A percentile compares a stretch with the other conserved stretches of the same genome.
Evolutionary conservation across 257 asterid species (phyloP).

Genomic region (Mitragyna speciosa): DNA sequence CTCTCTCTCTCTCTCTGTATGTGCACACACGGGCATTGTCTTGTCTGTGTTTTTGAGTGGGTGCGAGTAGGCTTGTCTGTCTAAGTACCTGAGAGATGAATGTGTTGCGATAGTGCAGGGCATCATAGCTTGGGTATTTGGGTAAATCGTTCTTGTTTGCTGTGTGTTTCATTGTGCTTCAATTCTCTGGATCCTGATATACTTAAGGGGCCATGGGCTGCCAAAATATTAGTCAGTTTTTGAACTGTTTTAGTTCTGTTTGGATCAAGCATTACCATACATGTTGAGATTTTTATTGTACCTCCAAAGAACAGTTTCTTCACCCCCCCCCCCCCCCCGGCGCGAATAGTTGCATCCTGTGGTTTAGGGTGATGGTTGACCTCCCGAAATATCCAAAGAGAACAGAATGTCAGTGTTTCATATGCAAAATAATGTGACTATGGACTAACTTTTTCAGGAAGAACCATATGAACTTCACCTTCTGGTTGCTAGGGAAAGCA

Average conservation of each 20-base stretch:
- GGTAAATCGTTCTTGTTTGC: neutral
- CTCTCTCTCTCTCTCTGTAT: constrained; percentile 2
- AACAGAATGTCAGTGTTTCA: neutral
- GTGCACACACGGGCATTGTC: no score
- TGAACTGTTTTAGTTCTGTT: neutral
- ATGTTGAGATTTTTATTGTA: no score
- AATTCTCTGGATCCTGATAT: neutral
- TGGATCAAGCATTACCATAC: no score
- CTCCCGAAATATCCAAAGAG: neutral
- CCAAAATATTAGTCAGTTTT: neutral
- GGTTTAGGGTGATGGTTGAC: neutral
- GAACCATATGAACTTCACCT: neutral
- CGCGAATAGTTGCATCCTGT: neutral
- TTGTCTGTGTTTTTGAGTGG: neutral
- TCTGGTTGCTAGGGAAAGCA: neutral
- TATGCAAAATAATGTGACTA: neutral
- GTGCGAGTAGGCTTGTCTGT: neutral
- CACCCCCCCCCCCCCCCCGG: no score
- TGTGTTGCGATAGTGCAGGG: neutral
- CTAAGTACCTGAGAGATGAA: neutral
- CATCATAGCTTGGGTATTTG: neutral
- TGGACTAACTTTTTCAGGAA: neutral
- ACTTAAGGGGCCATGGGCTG: neutral
- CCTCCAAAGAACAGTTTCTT: no score
- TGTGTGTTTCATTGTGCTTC: neutral